These are phyloP conservation scores for Discostella stelligeroides DNA, from an alignment of 108 stramenopile species.

Conservation along the genomic window DNA sequence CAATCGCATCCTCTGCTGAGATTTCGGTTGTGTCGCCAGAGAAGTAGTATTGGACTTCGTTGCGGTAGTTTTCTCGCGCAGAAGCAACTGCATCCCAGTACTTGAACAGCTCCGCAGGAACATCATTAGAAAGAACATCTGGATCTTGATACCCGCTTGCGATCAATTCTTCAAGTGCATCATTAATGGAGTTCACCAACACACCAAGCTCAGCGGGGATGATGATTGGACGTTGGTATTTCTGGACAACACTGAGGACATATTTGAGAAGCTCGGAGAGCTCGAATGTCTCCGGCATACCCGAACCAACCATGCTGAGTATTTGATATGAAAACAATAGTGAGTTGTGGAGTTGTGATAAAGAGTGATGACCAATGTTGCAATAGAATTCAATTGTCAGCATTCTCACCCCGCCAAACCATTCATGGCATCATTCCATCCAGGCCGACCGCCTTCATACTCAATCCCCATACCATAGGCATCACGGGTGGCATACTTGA, in stretches of 20 bases:
- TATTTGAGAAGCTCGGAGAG: constrained; percentile 82
- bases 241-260: constrained; percentile 71
- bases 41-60: constrained; percentile 82
- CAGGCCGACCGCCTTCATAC: constrained; percentile 96
- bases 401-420: constrained; percentile 82
- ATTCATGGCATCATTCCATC: constrained; percentile 98
- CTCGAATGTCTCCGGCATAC: constrained; percentile 94
- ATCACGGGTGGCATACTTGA: constrained; percentile 95
- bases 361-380: neutral
- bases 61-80: constrained; percentile 89
- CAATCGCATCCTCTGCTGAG: constrained; percentile 59
- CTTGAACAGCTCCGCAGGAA: constrained; percentile 80
- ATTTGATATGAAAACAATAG: neutral
- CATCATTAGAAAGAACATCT: constrained; percentile 63
- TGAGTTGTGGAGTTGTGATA: constrained; percentile 1
- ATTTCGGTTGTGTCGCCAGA: constrained; percentile 73
- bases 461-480: constrained; percentile 96
- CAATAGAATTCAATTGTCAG: constrained; percentile 1
- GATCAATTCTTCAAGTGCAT: constrained; percentile 75
- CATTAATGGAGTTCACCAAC: constrained; percentile 73
- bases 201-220: constrained; percentile 77
- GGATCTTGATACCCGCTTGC: constrained; percentile 70
- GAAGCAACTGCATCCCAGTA: constrained; percentile 91
- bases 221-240: constrained; percentile 68
- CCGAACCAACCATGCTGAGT: constrained; percentile 79